Evolutionary conservation across 1,284 basidiomycete species (phyloP), one percentile per base, ranked within the genome.

Genomic region (Cryptococcus sp.): DNA sequence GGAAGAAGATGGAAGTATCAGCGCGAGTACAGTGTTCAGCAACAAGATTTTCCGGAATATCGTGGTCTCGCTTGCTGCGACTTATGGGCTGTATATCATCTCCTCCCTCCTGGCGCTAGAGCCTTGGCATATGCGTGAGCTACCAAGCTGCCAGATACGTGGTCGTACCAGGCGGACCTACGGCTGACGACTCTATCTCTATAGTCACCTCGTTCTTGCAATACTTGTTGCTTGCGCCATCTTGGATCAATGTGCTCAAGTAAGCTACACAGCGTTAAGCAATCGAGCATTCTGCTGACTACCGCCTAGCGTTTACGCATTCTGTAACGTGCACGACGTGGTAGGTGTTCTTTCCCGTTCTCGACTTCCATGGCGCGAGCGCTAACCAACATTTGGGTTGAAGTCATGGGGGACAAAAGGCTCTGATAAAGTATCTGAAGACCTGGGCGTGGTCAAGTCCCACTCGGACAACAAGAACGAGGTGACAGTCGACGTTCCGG

Each of bases 181-280:
- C 16, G 44, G 31, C 53, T 64, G 47, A 56, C 49, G 23, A 31
- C 10, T 8, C 19, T 5, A n/a, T 25, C 10, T 8, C 19, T 5
- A n/a, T 25, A 65, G 58, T 96, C 72, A 96, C 94, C 0, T 91
- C 88, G n/a, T 95, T 96, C 79, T 45, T 93, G 16, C 94, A 97
- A 76, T 98, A 97, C 73, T 80, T 94, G 22, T 82, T 98, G 56
- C 57, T 77, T 19, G 89, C 91, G 0, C 94, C 95, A 4, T 92
- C 91, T 0, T 97, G 94, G 70, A 93, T 94, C 74, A 85, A 88
- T 56, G 89, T 96, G 16, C 83, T 95, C 59, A 95, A 95, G 87
- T 90, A 72, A 66, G 87, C 83, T 40, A 59, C 17, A 22, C 39
- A 16, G 52, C 51, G 38, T 45, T 47, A 23, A 7, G 51, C 17